A percentile compares a stretch with the other conserved stretches of the same genome.
phyloP scores from a whole-genome alignment of 805 yeast species.

The Kregervanrija fluxuum region DNA sequence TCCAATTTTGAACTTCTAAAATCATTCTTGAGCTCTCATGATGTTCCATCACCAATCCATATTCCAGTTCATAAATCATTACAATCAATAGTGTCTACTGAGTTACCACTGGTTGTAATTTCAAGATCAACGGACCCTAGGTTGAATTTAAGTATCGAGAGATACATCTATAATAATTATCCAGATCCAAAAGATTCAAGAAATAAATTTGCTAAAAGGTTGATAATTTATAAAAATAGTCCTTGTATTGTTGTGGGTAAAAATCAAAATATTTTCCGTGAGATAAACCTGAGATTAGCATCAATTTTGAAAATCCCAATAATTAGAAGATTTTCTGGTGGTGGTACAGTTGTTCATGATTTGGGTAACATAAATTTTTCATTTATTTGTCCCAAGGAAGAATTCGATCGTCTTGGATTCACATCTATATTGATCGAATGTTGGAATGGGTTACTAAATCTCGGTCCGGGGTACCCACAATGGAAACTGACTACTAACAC shows the following conservation, averaged over 20 bases:
- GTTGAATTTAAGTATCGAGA: slow-evolving; percentile 75
- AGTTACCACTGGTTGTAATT: slow-evolving; percentile 46
- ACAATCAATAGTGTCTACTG: slow-evolving; percentile 8
- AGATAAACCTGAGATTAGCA: slow-evolving; percentile 56
- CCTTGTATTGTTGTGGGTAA: slow-evolving; percentile 94
- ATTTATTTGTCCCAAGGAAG: slow-evolving; percentile 53
- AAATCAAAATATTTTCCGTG: slow-evolving; percentile 93
- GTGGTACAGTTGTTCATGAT: slow-evolving; percentile 97
- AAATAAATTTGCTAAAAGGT: slow-evolving; percentile 35
- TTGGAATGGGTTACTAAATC: slow-evolving; percentile 12
- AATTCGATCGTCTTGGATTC: slow-evolving; percentile 55
- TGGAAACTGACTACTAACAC: slow-evolving; percentile 45
- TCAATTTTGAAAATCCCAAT: slow-evolving; percentile 50
- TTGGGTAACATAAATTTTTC: slow-evolving; percentile 82
- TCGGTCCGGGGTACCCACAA: slow-evolving; percentile 9
- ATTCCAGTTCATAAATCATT: slow-evolving; percentile 10
- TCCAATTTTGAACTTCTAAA: no score
- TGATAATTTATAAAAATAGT: slow-evolving; percentile 67
- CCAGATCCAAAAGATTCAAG: slow-evolving; percentile 34
- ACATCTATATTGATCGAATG: slow-evolving; percentile 22
- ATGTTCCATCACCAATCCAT: slow-evolving; percentile 1
- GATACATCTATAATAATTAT: slow-evolving; percentile 60
- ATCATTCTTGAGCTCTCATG: slow-evolving; percentile 1
- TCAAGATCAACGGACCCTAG: slow-evolving; percentile 61
- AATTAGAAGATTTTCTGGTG: slow-evolving; percentile 80